phyloP scores from a whole-genome alignment of 2,329 filamentous ascomycete species.

The Westerdykella aurantiaca region DNA sequence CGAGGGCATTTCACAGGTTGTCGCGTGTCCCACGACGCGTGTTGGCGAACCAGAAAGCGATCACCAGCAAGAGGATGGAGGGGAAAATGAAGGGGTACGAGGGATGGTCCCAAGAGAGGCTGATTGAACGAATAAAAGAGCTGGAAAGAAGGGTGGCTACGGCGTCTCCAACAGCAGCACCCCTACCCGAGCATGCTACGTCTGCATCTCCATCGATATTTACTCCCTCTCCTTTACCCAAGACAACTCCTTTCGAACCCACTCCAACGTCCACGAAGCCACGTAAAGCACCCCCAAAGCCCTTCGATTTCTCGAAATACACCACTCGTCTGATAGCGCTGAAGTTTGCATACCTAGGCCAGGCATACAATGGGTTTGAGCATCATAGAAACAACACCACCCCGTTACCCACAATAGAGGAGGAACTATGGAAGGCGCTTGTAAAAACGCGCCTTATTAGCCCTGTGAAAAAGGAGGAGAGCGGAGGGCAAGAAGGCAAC shows the following conservation, averaged over 20 bases:
- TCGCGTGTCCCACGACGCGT: constrained; percentile 26
- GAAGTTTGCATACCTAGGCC: constrained; percentile 90
- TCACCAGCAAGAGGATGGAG: constrained; percentile 15
- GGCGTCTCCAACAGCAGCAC: background rate
- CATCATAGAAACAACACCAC: constrained; percentile 66
- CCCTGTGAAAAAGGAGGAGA: constrained; percentile 12
- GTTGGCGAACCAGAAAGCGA: constrained; percentile 10
- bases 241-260: constrained; percentile 1
- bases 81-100: constrained; percentile 16
- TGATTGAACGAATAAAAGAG: constrained; percentile 31
- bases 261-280: constrained; percentile 20
- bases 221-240: background rate
- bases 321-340: constrained; percentile 78
- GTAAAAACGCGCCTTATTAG: constrained; percentile 71
- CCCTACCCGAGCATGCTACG: background rate
- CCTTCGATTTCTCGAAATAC: constrained; percentile 75
- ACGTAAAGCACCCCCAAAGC: constrained; percentile 39
- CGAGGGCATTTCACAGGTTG: constrained; percentile 25
- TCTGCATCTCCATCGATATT: constrained; percentile 4
- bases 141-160: constrained; percentile 12
- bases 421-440: constrained; percentile 88
- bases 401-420: constrained; percentile 76
- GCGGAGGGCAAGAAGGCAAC: constrained; percentile 15
- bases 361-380: constrained; percentile 89
- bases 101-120: constrained; percentile 29